Evolutionary conservation across 1,284 basidiomycete species (phyloP).

Genomic region (Sanghuangporus weigelae): DNA sequence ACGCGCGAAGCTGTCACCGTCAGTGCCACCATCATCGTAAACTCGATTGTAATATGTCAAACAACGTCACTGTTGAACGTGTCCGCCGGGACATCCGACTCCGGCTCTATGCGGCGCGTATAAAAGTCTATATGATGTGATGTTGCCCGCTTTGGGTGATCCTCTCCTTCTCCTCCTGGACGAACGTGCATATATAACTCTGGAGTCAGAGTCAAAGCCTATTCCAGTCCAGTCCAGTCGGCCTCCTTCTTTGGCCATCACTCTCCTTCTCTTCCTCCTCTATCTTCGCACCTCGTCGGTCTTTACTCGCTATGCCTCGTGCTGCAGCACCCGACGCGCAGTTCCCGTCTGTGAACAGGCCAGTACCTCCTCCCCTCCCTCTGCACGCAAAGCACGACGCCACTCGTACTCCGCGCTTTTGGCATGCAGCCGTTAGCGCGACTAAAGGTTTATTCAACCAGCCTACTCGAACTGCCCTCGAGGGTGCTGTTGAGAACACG

Average conservation of each 20-base stretch:
- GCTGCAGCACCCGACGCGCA: not conserved
- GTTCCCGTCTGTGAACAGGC: not conserved
- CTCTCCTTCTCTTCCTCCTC: constrained; percentile 12
- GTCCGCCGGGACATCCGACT: not conserved
- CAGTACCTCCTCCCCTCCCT: not conserved
- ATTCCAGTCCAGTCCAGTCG: not conserved
- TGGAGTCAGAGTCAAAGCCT: not conserved
- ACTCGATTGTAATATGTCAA: not conserved
- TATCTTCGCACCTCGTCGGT: not conserved
- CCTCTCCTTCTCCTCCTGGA: too few species aligned
- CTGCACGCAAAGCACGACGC: constrained; percentile 1
- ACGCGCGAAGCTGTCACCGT: not conserved
- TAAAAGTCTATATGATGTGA: too few species aligned
- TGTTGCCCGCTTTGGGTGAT: too few species aligned
- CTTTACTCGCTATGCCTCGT: not conserved
- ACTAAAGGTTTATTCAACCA: constrained; percentile 16
- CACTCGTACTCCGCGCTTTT: constrained; percentile 6
- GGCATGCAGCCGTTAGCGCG: constrained; percentile 13
- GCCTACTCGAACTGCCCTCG: not conserved
- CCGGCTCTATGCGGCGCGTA: not conserved
- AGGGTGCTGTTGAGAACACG: not conserved
- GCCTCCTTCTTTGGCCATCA: constrained; percentile 1
- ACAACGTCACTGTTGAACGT: not conserved
- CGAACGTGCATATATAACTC: not conserved
- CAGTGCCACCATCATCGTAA: not conserved